Evolutionary conservation across 2,329 filamentous ascomycete species (phyloP), one percentile per base, ranked within the genome.

Genomic region (Cladosporium sphaerospermum): DNA sequence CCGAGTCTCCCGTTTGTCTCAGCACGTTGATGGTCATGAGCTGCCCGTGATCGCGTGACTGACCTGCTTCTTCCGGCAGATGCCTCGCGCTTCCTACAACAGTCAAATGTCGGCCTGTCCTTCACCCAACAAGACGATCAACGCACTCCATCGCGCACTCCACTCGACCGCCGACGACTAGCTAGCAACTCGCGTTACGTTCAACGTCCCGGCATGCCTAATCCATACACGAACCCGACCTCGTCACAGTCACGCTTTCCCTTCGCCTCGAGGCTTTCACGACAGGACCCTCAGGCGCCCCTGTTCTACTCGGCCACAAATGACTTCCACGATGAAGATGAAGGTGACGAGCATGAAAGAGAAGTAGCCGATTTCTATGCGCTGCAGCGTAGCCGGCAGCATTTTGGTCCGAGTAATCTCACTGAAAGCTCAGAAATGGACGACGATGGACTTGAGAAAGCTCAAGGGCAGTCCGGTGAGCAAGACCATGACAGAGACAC

Each of bases 331-430:
- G 91, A 96, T 70, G 89, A 95, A 65, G 91, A 96, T 58, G 92
- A 97, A 57, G 91, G 93, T 67, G 86, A 89, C 62, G 90, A 96
- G 70, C 85, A 89, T 62, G 88, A 95, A 62, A 78, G 90, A 51
- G 92, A 97, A 66, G 88, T 92, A 33, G 90, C 90, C n/a, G 93
- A 97, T 71, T 84, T 93, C 60, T 95, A 91, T 71, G 92, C 92
- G 5, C 75, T 99, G 54, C 91, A 97, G 70, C 81, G 86, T 61
- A 97, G 92, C 59, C 82, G 93, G 61, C 82, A 91, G 44, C 88
- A 96, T 54, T 92, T 96, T 65, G 89, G 89, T 11, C 84, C 85
- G 11, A 89, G 87, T 69, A 83, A 88, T 61, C 73, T 96, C 46
- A 88, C 87, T 36, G 90, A 95, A 60, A 96, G 90, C 57, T 85